phyloP scores from a whole-genome alignment of 257 asterid species.

The Eustoma russellianum region DNA sequence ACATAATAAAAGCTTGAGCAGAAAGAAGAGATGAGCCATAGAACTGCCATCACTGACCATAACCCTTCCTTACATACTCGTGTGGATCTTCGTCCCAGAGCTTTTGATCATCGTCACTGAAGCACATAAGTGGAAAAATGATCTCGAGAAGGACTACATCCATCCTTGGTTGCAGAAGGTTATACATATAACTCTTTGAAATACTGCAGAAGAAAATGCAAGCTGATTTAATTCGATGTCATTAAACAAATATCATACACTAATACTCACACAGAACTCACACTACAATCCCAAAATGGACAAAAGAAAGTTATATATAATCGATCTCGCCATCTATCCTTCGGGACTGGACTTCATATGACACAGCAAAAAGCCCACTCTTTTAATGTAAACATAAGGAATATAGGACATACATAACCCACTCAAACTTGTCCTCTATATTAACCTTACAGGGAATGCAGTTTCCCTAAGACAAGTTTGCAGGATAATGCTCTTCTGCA shows the following conservation, averaged over 20 bases:
- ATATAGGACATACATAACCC: too few relatives aligned
- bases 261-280: neutral
- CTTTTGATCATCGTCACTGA: conserved; percentile 80
- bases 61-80: conserved; percentile 98
- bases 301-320: neutral
- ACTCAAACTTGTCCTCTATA: too few relatives aligned
- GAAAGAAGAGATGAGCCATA: neutral
- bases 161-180: conserved; percentile 76
- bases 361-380: too few relatives aligned
- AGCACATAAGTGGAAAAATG: conserved; percentile 96
- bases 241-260: neutral
- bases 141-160: conserved; percentile 85
- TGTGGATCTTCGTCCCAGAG: conserved; percentile 99
- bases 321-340: neutral
- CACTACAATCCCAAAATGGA: neutral
- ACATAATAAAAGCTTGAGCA: conserved; percentile 7
- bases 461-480: too few relatives aligned
- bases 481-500: too few relatives aligned
- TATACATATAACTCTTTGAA: conserved; percentile 78
- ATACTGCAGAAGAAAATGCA: conserved; percentile 42
- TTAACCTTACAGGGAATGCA: too few relatives aligned
- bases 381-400: too few relatives aligned
- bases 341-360: neutral
- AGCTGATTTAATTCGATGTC: neutral
- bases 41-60: conserved; percentile 45